phyloP scores from a whole-genome alignment of 2,329 filamentous ascomycete genomes.

The Pyrenophora graminea region DNA sequence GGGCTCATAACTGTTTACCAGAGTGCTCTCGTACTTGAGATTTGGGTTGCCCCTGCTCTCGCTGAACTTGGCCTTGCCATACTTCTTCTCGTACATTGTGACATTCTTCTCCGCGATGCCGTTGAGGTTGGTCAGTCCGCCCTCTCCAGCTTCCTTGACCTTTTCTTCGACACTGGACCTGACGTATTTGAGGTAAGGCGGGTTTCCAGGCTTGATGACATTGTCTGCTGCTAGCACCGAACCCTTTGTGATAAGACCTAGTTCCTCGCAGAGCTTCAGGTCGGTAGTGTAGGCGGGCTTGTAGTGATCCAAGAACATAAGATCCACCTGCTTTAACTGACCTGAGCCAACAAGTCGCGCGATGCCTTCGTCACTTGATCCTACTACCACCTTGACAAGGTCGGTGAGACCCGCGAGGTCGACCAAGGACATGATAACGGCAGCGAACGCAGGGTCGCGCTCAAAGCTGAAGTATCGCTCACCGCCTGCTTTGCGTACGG shows the following conservation, averaged over 20 bases:
- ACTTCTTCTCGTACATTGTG: constrained; percentile 55
- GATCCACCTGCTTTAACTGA: constrained; percentile 63
- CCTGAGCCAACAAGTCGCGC: constrained; percentile 61
- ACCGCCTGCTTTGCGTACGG: constrained; percentile 66
- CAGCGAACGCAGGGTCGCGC: constrained; percentile 72
- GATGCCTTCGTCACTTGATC: constrained; percentile 69
- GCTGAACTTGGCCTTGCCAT: constrained; percentile 52
- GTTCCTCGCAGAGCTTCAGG: constrained; percentile 74
- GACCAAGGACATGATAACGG: constrained; percentile 69
- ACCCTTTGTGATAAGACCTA: constrained; percentile 66
- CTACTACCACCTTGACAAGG: constrained; percentile 71
- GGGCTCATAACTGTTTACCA: constrained; percentile 69
- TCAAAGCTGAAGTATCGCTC: constrained; percentile 73
- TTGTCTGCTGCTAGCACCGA: constrained; percentile 71
- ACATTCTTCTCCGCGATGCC: constrained; percentile 53
- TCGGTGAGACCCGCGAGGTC: constrained; percentile 74
- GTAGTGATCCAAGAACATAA: constrained; percentile 81
- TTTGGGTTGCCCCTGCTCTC: constrained; percentile 62
- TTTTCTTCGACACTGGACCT: constrained; percentile 68
- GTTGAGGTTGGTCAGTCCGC: constrained; percentile 42
- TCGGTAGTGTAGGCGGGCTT: constrained; percentile 77
- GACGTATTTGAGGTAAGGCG: constrained; percentile 72
- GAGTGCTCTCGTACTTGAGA: constrained; percentile 66
- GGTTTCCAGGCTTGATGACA: constrained; percentile 72
- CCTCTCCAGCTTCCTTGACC: constrained; percentile 45